Conservation (phyloP, 2,329 filamentous ascomycete species). For the Fusarium hainanense region DNA sequence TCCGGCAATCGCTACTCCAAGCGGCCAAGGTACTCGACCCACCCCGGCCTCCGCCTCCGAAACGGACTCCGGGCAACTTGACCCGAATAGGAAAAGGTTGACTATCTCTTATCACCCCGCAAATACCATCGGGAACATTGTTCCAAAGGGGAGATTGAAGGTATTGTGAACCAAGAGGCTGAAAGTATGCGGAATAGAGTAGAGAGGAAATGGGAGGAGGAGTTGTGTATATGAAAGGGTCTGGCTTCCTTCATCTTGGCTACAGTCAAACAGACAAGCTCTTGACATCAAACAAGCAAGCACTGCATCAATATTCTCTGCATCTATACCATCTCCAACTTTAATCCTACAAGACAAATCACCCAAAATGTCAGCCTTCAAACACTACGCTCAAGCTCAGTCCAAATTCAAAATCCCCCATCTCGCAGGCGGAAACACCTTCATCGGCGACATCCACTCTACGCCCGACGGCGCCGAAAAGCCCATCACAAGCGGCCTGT, state of each 20-base stretch:
- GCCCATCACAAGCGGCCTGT: constrained; percentile 73
- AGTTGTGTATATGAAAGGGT: constrained; percentile 28
- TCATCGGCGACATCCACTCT: constrained; percentile 70
- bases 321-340: no score
- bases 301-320: no score
- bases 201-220: not conserved
- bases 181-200: no score
- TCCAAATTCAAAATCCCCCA: constrained; percentile 70
- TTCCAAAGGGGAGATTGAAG: constrained; percentile 30
- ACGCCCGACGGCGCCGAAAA: constrained; percentile 66
- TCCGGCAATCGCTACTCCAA: constrained; percentile 31
- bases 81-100: constrained; percentile 36
- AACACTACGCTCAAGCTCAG: constrained; percentile 68
- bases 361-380: constrained; percentile 59
- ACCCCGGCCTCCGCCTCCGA: constrained; percentile 6
- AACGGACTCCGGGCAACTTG: constrained; percentile 24
- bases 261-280: no score
- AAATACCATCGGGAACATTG: constrained; percentile 23
- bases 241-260: no score
- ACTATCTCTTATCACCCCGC: constrained; percentile 32
- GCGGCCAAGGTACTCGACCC: constrained; percentile 19
- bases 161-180: no score
- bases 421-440: constrained; percentile 76
- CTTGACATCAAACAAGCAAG: no score
- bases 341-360: no score